phyloP scores from a whole-genome alignment of 2,329 filamentous ascomycete genomes.

The Eurotiales sp. region DNA sequence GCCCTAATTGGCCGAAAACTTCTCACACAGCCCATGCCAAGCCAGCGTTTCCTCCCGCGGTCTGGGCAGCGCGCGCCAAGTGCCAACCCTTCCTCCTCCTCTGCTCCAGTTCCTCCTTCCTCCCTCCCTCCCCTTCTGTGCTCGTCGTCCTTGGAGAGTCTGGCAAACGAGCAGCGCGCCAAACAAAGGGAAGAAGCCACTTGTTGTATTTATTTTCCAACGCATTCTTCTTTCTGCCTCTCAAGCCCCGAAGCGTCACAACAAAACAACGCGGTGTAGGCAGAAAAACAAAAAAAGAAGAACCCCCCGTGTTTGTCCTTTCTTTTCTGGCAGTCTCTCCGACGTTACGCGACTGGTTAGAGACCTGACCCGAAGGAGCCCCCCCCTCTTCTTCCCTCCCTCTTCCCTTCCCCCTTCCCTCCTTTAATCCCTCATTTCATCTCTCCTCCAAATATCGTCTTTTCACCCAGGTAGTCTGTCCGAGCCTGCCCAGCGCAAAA shows the following conservation, averaged over 20 bases:
- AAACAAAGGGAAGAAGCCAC: too few species aligned
- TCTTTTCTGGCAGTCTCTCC: constrained; percentile 1
- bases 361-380: constrained; percentile 14
- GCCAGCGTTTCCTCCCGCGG: constrained; percentile 29
- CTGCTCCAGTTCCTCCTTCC: constrained; percentile 4
- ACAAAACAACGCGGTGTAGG: neutral
- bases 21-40: too few species aligned
- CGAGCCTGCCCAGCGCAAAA: neutral
- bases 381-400: constrained; percentile 12
- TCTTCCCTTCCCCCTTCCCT: constrained; percentile 10
- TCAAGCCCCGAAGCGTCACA: neutral
- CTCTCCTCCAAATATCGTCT: neutral
- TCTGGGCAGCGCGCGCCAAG: constrained; percentile 32
- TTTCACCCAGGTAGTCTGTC: neutral
- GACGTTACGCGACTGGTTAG: constrained; percentile 15
- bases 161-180: too few species aligned
- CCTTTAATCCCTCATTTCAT: constrained; percentile 5
- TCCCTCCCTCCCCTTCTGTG: neutral
- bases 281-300: too few species aligned
- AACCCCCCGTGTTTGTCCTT: neutral
- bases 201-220: neutral
- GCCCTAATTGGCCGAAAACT: constrained; percentile 14
- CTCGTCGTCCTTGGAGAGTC: too few species aligned
- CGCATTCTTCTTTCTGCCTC: too few species aligned
- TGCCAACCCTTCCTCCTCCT: constrained; percentile 15